Percentiles rank a stretch among this genome's conserved stretches.
These are phyloP conservation scores for Pachyrhizus erosus DNA, from an alignment of 306 rosid genomes.

Conservation along the genomic window DNA sequence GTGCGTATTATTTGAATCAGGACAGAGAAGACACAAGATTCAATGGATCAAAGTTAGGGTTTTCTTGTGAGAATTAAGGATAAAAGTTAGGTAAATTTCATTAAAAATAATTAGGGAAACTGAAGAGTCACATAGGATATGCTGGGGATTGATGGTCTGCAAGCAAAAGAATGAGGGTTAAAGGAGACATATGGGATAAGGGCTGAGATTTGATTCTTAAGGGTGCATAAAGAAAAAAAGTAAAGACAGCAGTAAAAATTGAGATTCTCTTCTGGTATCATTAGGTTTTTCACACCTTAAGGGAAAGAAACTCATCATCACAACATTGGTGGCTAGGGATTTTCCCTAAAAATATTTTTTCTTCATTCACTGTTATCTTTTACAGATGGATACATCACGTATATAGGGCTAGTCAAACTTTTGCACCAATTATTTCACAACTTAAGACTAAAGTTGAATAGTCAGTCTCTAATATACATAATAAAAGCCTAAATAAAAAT, in stretches of 20 bases:
- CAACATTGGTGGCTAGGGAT: neutral
- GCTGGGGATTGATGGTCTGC: neutral
- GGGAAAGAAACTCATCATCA: neutral
- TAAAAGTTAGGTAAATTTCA: neutral
- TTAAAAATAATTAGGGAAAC: neutral
- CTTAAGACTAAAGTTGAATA: neutral
- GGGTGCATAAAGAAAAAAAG: too few species aligned
- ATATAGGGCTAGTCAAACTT: neutral
- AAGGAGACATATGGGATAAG: too few species aligned
- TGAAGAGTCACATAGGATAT: neutral
- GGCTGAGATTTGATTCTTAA: neutral
- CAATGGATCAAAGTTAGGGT: neutral
- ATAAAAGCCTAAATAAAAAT: too few species aligned
- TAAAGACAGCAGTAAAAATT: too few species aligned
- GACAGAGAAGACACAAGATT: neutral
- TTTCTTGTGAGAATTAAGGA: neutral
- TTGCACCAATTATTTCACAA: neutral
- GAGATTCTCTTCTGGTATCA: too few species aligned
- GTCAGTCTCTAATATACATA: neutral
- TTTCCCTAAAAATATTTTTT: neutral
- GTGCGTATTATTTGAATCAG: neutral
- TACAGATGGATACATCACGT: neutral
- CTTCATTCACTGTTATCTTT: neutral
- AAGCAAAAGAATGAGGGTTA: neutral
- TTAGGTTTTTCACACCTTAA: neutral